Conservation (phyloP, 768 basidiomycete species). For the Pholiota microspora region DNA sequence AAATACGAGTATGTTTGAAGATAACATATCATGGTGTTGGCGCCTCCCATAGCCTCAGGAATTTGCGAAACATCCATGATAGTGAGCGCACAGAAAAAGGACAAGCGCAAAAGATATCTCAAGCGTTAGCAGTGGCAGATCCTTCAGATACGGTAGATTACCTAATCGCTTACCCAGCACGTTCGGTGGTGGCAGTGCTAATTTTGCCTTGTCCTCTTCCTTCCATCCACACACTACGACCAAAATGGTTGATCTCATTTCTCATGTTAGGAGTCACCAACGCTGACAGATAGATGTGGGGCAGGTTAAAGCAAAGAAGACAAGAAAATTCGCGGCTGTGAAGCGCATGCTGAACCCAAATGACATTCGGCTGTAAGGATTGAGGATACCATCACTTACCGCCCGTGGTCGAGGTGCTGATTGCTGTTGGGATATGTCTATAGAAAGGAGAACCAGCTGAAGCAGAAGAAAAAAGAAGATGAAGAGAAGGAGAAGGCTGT, state of each 20-base stretch:
- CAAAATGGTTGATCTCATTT: constrained; percentile 13
- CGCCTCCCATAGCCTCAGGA: constrained; percentile 14
- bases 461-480: constrained; percentile 83
- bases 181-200: constrained; percentile 21
- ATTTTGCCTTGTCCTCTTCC: constrained; percentile 16
- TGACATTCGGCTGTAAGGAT: constrained; percentile 82
- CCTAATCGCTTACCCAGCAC: constrained; percentile 10
- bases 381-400: background rate
- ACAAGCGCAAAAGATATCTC: background rate
- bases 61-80: constrained; percentile 16
- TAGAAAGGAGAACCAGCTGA: constrained; percentile 93
- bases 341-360: constrained; percentile 94
- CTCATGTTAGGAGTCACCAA: constrained; percentile 1
- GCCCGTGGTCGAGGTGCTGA: constrained; percentile 3
- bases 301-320: constrained; percentile 90
- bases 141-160: constrained; percentile 19
- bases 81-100: background rate
- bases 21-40: background rate
- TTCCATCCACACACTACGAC: background rate
- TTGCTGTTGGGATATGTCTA: background rate
- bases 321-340: constrained; percentile 90
- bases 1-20: background rate
- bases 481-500: constrained; percentile 77
- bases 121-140: background rate
- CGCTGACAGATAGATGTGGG: background rate